Evolutionary conservation across 2,329 filamentous ascomycete species (phyloP).

Genomic region (Alternaria conjuncta): DNA sequence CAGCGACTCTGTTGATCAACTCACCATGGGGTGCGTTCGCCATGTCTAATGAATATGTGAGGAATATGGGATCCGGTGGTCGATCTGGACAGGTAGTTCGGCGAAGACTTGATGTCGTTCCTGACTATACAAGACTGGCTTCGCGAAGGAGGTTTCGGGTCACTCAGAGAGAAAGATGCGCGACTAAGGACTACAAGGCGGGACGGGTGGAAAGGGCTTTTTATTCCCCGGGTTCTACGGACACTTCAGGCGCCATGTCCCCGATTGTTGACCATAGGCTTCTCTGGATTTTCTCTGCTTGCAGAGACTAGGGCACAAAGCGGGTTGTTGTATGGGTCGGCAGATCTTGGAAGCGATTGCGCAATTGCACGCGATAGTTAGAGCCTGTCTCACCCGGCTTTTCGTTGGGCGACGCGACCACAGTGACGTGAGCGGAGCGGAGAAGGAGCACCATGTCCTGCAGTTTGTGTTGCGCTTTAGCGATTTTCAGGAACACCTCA

Average conservation of each 20-base stretch:
- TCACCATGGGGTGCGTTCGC: slow-evolving; percentile 60
- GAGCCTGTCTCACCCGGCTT: slow-evolving; percentile 12
- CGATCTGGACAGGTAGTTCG: background rate
- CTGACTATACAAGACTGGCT: slow-evolving; percentile 1
- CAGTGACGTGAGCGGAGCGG: slow-evolving; percentile 18
- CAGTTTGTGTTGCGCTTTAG: background rate
- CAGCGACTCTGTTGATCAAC: slow-evolving; percentile 12
- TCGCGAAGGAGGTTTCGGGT: background rate
- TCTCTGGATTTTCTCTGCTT: slow-evolving; percentile 14
- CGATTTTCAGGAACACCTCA: slow-evolving; percentile 4
- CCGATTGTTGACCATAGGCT: slow-evolving; percentile 16
- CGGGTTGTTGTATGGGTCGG: slow-evolving; percentile 36
- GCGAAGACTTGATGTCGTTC: slow-evolving; percentile 2
- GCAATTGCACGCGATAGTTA: slow-evolving; percentile 46
- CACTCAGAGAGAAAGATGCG: slow-evolving; percentile 8
- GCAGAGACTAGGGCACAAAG: slow-evolving; percentile 26
- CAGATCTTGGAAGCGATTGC: slow-evolving; percentile 46
- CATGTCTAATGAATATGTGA: slow-evolving; percentile 41
- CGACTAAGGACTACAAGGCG: slow-evolving; percentile 8
- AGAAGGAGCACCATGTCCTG: slow-evolving; percentile 1
- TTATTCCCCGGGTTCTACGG: slow-evolving; percentile 15
- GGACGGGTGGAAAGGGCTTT: slow-evolving; percentile 12
- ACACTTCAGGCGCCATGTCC: background rate
- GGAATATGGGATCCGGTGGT: background rate
- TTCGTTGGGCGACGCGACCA: background rate